These are phyloP conservation scores for Tricladium varicosporioides DNA, from an alignment of 2,329 filamentous ascomycete genomes.

Conservation along the genomic window DNA sequence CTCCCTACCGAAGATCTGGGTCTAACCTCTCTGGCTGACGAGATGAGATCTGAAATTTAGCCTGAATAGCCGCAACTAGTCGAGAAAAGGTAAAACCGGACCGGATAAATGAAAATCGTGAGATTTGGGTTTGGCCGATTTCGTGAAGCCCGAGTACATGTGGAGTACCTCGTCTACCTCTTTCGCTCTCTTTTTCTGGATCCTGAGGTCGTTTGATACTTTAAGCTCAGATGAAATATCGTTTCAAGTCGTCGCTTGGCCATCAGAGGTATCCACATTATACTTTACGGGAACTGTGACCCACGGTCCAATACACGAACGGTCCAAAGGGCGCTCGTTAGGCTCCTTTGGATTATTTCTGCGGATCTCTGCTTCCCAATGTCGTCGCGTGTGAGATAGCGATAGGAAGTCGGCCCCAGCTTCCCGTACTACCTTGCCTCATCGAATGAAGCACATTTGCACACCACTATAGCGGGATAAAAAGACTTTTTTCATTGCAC, in stretches of 20 bases:
- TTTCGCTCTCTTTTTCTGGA: constrained; percentile 1
- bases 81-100: background rate
- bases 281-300: background rate
- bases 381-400: constrained; percentile 1
- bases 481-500: background rate
- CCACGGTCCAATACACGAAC: background rate
- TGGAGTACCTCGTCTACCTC: constrained; percentile 7
- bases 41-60: constrained; percentile 9
- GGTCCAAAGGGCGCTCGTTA: constrained; percentile 5
- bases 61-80: constrained; percentile 1
- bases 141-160: background rate
- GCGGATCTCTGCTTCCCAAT: background rate
- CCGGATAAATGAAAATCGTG: constrained; percentile 5
- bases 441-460: background rate
- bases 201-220: background rate
- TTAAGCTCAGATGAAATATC: background rate
- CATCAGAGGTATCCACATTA: background rate
- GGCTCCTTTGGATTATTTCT: background rate
- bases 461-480: background rate
- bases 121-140: background rate
- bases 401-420: constrained; percentile 9
- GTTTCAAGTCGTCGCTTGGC: background rate
- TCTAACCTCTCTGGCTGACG: constrained; percentile 11
- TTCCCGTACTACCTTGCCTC: background rate
- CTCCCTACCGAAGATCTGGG: constrained; percentile 4